phyloP scores from a whole-genome alignment of 2,329 filamentous ascomycete genomes.

The Alternaria metachromatica region DNA sequence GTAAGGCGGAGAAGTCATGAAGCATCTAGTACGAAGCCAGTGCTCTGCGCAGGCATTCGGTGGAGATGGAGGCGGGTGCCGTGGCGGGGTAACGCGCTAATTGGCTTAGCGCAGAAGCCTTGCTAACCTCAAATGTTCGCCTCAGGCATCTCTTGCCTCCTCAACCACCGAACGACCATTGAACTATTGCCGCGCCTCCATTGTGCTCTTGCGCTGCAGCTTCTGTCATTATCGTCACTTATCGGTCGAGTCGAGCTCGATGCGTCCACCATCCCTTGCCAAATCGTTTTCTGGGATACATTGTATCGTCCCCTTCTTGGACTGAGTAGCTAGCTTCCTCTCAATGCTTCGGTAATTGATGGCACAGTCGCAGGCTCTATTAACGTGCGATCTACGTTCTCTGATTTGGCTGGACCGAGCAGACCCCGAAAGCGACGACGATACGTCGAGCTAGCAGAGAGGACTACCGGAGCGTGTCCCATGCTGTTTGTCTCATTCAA shows the following conservation, averaged over 20 bases:
- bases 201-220: too few relatives aligned
- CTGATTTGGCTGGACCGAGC: neutral
- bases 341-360: neutral
- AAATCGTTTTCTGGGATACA: neutral
- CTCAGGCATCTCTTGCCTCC: too few relatives aligned
- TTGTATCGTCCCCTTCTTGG: neutral
- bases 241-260: neutral
- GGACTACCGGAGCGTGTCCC: neutral
- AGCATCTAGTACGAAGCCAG: too few relatives aligned
- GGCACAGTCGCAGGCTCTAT: neutral
- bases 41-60: too few relatives aligned
- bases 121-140: too few relatives aligned
- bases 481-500: neutral
- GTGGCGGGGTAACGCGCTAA: too few relatives aligned
- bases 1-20: too few relatives aligned
- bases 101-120: too few relatives aligned
- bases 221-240: too few relatives aligned
- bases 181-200: too few relatives aligned
- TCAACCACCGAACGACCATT: too few relatives aligned
- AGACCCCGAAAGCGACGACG: neutral
- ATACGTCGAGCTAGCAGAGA: neutral
- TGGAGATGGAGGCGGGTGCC: too few relatives aligned
- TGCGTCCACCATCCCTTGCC: neutral
- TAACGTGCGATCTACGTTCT: neutral
- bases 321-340: neutral